Evolutionary conservation across 2,329 filamentous ascomycete species (phyloP), one percentile per base, ranked within the genome.

Genomic region (Laburnicola sp.): DNA sequence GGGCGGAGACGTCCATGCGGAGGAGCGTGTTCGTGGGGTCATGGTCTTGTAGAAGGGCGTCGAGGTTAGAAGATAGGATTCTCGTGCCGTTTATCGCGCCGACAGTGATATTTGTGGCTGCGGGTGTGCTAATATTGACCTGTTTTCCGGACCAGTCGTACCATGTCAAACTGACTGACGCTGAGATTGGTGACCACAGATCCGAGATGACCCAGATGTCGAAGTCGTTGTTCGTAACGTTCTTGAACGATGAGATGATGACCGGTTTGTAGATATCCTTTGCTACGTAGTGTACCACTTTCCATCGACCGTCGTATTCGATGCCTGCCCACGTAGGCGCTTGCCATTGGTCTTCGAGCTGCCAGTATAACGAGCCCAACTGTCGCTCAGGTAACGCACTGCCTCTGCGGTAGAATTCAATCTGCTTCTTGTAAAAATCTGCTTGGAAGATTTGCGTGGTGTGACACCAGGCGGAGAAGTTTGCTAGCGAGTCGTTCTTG

Each of bases 391-490:
- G 79, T 58, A 78, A 62, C 0, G 82, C 84, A 34, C 80, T 82
- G 0, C 84, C 84, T 4, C 80, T 74, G 4, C 84, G 77, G 60
- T 86, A 86, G 68, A 82, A 86, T 46, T 81, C 76, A 11, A 86
- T 86, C 65, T 86, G 77, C 2, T 73, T 77, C 35, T 78, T 80
- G 67, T 86, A 86, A 64, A 81, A 81, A 56, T 86, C 82, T 2
- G 83, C 82, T 63, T 86, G 84, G 73, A 86, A 86, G 7, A 86
- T 75, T 62, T 86, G 84, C 0, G 83, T 86, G 0, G 82, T 78
- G 51, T 81, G 79, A 51, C 79, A 82, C 84, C 84, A 86, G 2
- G 81, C 76, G 2, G 78, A 80, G 65, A 86, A 86, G 57, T 86
- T 85, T 10, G 79, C 81, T 0, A 81, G 53, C 0, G 77, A 57